Percentiles rank a stretch among this genome's conserved stretches.
These are phyloP conservation scores for Sordariomycetes sp. DNA, from an alignment of 2,329 filamentous ascomycete genomes.

Conservation along the genomic window DNA sequence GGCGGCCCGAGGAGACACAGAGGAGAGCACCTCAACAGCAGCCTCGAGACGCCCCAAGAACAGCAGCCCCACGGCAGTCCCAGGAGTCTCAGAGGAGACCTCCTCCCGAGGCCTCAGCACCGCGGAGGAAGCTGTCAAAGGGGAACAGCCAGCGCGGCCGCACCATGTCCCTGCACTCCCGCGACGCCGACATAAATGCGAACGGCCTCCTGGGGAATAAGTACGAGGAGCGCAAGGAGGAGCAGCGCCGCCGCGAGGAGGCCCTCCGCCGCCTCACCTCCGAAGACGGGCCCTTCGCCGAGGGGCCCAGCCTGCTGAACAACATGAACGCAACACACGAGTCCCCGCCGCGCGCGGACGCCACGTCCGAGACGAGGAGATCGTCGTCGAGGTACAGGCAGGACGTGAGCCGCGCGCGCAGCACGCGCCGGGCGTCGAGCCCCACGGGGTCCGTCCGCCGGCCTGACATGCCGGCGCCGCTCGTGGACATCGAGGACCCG, in stretches of 20 bases:
- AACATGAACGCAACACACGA: constrained; percentile 11
- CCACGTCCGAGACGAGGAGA: constrained; percentile 9
- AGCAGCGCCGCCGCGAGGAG: constrained; percentile 3
- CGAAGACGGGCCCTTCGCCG: constrained; percentile 33
- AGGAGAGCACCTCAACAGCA: background rate
- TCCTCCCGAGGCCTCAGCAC: too few relatives aligned
- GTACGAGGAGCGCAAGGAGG: constrained; percentile 36
- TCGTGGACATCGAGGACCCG: constrained; percentile 55
- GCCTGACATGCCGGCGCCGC: constrained; percentile 27
- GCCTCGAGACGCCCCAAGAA: background rate
- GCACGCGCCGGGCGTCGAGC: constrained; percentile 7
- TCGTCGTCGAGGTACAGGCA: constrained; percentile 12
- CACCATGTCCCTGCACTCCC: background rate
- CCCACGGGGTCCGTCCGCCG: constrained; percentile 15
- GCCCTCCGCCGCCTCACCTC: background rate
- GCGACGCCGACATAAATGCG: constrained; percentile 33
- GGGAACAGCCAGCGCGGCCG: background rate
- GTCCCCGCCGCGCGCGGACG: constrained; percentile 3
- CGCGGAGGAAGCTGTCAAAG: constrained; percentile 5
- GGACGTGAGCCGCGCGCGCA: constrained; percentile 11
- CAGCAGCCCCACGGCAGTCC: background rate
- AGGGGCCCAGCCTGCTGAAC: constrained; percentile 47
- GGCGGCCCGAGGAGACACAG: background rate
- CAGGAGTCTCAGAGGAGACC: background rate
- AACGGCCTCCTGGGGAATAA: constrained; percentile 39